A percentile compares a stretch with the other conserved stretches of the same genome.
phyloP scores from a whole-genome alignment of 257 asterid genomes.

The Ilex aquifolium region DNA sequence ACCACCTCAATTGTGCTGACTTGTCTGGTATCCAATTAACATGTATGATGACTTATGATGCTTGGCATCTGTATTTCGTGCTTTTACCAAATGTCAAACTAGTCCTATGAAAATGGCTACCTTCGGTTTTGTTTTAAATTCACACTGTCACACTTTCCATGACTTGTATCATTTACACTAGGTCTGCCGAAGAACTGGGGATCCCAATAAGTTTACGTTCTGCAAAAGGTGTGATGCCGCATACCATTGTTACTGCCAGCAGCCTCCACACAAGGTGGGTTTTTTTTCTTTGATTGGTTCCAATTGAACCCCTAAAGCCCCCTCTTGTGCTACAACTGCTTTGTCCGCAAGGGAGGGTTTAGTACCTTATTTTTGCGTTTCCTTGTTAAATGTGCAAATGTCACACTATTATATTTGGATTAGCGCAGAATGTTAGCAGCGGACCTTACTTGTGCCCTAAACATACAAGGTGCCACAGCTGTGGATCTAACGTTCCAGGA shows the following conservation, averaged over 20 bases:
- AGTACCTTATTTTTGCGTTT: too few species aligned
- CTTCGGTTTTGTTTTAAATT: not conserved
- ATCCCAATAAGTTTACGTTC: constrained; percentile 86
- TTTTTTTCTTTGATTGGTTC: not conserved
- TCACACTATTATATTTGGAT: constrained; percentile 2
- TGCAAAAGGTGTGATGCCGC: constrained; percentile 99
- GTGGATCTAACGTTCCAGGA: constrained; percentile 89
- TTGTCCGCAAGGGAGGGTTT: not conserved
- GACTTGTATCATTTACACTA: constrained; percentile 19
- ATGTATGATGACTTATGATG: not conserved
- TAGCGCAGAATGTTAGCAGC: constrained; percentile 73
- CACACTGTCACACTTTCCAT: not conserved
- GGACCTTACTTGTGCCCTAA: constrained; percentile 95
- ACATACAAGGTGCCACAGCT: constrained; percentile 95
- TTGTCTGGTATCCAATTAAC: not conserved
- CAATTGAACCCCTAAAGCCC: too few species aligned
- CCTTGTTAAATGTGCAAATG: too few species aligned
- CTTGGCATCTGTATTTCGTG: not conserved
- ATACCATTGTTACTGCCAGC: constrained; percentile 88
- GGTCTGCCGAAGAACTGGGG: constrained; percentile 93
- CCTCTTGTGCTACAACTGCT: too few species aligned
- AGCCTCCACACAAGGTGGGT: constrained; percentile 95
- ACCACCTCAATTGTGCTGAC: too few species aligned
- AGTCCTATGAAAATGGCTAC: not conserved
- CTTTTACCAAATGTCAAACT: too few species aligned